Base-by-base conservation (phyloP, 768 basidiomycete genomes). In the Coprinopsis cinerea region DNA sequence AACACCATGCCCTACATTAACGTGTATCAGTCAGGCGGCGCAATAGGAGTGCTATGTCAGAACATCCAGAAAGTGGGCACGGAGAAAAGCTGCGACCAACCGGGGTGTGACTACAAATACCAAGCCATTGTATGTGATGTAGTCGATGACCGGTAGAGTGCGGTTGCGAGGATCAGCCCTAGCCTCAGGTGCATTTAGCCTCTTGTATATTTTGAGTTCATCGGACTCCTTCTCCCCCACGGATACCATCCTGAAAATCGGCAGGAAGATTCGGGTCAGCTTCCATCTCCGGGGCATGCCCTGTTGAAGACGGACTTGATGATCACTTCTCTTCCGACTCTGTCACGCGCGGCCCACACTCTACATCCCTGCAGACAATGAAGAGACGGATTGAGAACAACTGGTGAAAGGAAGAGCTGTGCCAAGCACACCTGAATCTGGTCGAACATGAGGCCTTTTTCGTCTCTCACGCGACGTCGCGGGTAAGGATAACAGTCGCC, bases 121-220 rank as follows among this genome's bases (percentile, higher is more conserved):
- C 9, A 55, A 36, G 17, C 42, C 44, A 25, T 55, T 51, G n/a
- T 55, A 55, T 14, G 26, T 39, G 2, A 58, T 6, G 18, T 47
- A 59, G 2, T 58, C 58, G 1, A 61, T 14, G 13, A 54, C 39
- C 23, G 24, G 53, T 2, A 59, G 55, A 1, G 58, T 58, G 40
- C 56, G 58, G 40, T 61, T 61, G 15, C 53, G 47, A 14, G 58
- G 54, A 35, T 61, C 54, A 1, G 52, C 43, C 2, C 55, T 46
- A 4, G 53, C 32, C 13, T 39, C 30, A 10, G 49, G 27, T 13
- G 44, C 47, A 26, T 58, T 56, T 15, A 60, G 32, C 13, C 32
- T 28, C 35, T 51, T 57, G 11, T 55, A 35, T 4, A 58, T 46
- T 25, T 39, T 42, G 26, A 55, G 39, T 34, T 60, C 57, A 22